These are phyloP conservation scores for Carallia pectinifolia DNA, from an alignment of 345 rosid genomes.

Conservation along the genomic window DNA sequence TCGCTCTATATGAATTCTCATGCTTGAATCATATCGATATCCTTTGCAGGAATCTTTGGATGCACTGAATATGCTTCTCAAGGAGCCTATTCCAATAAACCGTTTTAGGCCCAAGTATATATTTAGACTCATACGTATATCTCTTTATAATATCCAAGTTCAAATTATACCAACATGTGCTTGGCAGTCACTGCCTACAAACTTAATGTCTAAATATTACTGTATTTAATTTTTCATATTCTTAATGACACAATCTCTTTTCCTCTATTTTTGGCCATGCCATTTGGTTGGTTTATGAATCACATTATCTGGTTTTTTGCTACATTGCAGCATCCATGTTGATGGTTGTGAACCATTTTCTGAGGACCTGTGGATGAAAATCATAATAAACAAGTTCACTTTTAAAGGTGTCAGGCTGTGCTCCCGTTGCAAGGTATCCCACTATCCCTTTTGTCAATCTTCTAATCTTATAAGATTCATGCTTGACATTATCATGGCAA, in stretches of 20 bases:
- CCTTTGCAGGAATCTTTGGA: slow-evolving; percentile 78
- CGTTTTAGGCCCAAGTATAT: slow-evolving; percentile 90
- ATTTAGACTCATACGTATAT: neutral
- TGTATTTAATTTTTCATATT: too few relatives aligned
- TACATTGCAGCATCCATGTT: slow-evolving; percentile 62
- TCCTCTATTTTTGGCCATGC: neutral
- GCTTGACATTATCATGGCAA: neutral
- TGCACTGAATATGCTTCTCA: slow-evolving; percentile 60
- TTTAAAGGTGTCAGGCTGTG: slow-evolving; percentile 73
- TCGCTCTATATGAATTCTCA: slow-evolving; percentile 5
- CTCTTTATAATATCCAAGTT: neutral
- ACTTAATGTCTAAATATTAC: neutral
- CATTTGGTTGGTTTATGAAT: neutral
- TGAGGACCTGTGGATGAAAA: slow-evolving; percentile 84
- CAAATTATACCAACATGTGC: neutral
- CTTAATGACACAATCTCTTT: neutral
- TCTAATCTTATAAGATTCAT: neutral
- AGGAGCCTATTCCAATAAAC: slow-evolving; percentile 77
- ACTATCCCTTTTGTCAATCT: slow-evolving; percentile 34
- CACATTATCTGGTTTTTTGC: slow-evolving; percentile 2
- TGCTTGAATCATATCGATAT: slow-evolving; percentile 3
- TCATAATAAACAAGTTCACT: slow-evolving; percentile 45
- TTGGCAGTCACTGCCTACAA: neutral
- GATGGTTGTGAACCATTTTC: slow-evolving; percentile 79
- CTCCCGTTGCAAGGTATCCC: slow-evolving; percentile 76